A percentile compares a stretch with the other conserved stretches of the same genome.
phyloP scores from a whole-genome alignment of 2,329 filamentous ascomycete genomes.

The Fusarium lyarnte region DNA sequence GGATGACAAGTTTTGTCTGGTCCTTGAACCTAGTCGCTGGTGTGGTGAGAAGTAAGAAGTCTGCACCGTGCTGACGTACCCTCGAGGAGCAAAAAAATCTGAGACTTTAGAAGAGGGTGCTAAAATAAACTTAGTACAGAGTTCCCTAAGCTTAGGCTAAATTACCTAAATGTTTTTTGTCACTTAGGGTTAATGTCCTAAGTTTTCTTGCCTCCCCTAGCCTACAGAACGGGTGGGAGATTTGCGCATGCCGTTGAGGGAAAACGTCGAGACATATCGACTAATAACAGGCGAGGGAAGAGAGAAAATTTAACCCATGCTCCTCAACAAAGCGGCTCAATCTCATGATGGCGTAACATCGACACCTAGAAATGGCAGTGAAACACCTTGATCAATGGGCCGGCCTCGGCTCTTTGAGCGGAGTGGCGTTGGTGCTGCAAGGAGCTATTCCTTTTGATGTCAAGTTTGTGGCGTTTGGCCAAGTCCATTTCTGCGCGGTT shows the following conservation, averaged over 20 bases:
- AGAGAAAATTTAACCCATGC: constrained; percentile 7
- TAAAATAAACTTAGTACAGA: no score
- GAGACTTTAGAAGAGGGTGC: no score
- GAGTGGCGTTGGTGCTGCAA: constrained; percentile 17
- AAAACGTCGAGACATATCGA: constrained; percentile 25
- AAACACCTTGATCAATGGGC: constrained; percentile 34
- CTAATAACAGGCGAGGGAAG: constrained; percentile 6
- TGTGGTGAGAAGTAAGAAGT: constrained; percentile 12
- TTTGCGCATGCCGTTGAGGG: constrained; percentile 28
- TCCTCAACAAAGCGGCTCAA: constrained; percentile 33
- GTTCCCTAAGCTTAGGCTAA: no score
- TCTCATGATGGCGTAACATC: constrained; percentile 28
- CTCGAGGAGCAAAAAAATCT: no score
- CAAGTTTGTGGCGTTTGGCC: constrained; percentile 25
- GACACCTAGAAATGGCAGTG: constrained; percentile 29
- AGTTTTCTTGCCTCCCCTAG: no score
- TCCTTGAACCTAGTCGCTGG: not conserved
- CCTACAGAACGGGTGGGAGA: constrained; percentile 9
- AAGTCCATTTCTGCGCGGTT: constrained; percentile 33
- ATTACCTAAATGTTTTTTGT: no score
- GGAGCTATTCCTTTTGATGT: constrained; percentile 23
- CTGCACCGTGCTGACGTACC: constrained; percentile 6
- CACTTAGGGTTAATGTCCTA: no score
- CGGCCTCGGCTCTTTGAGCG: constrained; percentile 30
- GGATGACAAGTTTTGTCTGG: constrained; percentile 3